A percentile compares a stretch with the other conserved stretches of the same genome.
Evolutionary conservation across 2,329 filamentous ascomycete genomes (phyloP).

Genomic region (Amauroascus niger): DNA sequence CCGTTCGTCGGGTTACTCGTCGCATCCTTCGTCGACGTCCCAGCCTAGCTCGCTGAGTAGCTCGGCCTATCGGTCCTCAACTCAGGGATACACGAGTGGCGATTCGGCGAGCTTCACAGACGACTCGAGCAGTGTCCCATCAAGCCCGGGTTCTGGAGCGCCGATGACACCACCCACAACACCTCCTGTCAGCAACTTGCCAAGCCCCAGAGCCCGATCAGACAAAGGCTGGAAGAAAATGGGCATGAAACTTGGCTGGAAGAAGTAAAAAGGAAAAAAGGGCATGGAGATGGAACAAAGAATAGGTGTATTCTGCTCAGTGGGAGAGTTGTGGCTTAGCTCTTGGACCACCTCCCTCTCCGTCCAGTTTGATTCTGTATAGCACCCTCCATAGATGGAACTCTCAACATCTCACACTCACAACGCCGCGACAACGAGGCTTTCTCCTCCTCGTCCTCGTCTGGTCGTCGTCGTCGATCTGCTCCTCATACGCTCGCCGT

Average conservation of each 20-base stretch:
- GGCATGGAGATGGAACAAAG: neutral
- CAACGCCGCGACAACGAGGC: neutral
- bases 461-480: too few species aligned
- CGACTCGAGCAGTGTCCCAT: slow-evolving; percentile 37
- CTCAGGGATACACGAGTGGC: slow-evolving; percentile 31
- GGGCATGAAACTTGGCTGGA: slow-evolving; percentile 42
- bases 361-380: neutral
- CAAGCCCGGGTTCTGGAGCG: slow-evolving; percentile 34
- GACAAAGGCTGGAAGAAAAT: slow-evolving; percentile 46
- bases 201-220: slow-evolving; percentile 35
- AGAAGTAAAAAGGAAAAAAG: slow-evolving; percentile 24
- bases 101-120: slow-evolving; percentile 37
- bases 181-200: slow-evolving; percentile 39
- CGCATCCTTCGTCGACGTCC: slow-evolving; percentile 26
- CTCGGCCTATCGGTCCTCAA: slow-evolving; percentile 27
- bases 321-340: neutral
- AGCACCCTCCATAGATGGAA: neutral
- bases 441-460: too few species aligned
- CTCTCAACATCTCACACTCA: neutral
- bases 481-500: too few species aligned
- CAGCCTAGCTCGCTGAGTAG: slow-evolving; percentile 15
- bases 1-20: slow-evolving; percentile 14
- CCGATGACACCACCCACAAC: slow-evolving; percentile 45
- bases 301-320: neutral
- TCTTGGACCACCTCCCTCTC: slow-evolving; percentile 1